Base-by-base conservation (phyloP, 441 rosid genomes). In the Corymbia citriodora region DNA sequence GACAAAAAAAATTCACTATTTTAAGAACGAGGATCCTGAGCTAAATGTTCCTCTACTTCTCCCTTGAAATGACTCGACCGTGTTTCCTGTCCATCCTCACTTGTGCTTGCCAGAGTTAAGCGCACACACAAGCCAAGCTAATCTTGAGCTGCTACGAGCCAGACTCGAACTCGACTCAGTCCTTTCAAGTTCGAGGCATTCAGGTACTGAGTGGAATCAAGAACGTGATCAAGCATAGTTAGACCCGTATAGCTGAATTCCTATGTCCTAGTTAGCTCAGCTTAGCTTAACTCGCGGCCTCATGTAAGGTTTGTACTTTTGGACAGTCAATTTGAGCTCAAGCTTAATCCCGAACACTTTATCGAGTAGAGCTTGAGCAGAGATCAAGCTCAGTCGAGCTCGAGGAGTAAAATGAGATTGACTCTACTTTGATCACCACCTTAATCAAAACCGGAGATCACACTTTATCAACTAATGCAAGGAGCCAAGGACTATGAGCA, bases 101-200 rank as follows among this genome's bases (percentile, higher is more conserved):
- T 74, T 12, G n/a, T 14, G 50, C 83, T 40, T 74, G 52, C 83
- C 9, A 0, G 52, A 74, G 4, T 23, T 21, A 33, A 74, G 52
- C 25, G 5, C 83, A 21, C 83, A 21, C 50, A 11, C 83, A 21
- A 11, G 52, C 17, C 52, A 74, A 74, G 17, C 83, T 40, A 40
- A 23, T 12, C 29, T 74, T 21, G 29, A 74, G 52, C 83, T 74
- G 52, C 83, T 74, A 40, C 10, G 3, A 74, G 83, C n/a, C 29
- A 9, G 0, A 74, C 50, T 40, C 29, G 1, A 21, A 11, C 29
- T 11, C 17, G 0, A 21, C n/a, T 12, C 83, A 12, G 40, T 45
- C 50, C 52, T 40, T 2, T 36, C 27, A 10, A 72, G 13, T 72
- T 33, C 8, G 23, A 72, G 17, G 29, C 50, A 45, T 74, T 21